Conservation (phyloP, 495 filamentous ascomycete species). For the Xylaria curta region DNA sequence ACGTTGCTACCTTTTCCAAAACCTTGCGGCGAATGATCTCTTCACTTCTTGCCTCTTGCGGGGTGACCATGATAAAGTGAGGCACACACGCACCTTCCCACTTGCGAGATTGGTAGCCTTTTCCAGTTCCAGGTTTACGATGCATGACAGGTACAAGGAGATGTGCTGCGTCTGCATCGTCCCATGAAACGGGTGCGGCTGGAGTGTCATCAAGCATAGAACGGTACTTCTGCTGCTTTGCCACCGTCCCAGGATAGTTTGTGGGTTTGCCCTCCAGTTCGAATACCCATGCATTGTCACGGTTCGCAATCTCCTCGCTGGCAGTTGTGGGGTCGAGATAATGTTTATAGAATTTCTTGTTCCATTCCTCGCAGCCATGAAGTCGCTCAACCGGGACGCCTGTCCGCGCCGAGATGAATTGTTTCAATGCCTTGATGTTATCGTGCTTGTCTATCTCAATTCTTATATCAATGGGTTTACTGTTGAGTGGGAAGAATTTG, state of each 20-base stretch:
- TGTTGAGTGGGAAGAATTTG: constrained; percentile 73
- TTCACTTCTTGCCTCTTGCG: constrained; percentile 56
- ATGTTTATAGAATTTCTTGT: constrained; percentile 79
- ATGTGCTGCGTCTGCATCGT: constrained; percentile 69
- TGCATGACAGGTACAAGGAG: constrained; percentile 84
- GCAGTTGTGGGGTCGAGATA: constrained; percentile 72
- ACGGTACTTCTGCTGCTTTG: constrained; percentile 53
- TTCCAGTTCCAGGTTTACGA: constrained; percentile 46
- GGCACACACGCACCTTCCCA: constrained; percentile 42
- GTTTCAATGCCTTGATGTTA: constrained; percentile 74
- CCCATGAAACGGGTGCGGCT: constrained; percentile 56
- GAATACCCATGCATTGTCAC: constrained; percentile 74
- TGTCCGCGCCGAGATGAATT: constrained; percentile 73
- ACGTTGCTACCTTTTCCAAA: constrained; percentile 55
- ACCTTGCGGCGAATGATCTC: constrained; percentile 59
- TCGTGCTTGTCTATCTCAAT: constrained; percentile 89
- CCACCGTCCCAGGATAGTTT: constrained; percentile 66
- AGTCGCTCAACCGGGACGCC: constrained; percentile 64
- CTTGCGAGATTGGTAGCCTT: constrained; percentile 33
- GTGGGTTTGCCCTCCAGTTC: constrained; percentile 82
- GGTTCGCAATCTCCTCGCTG: constrained; percentile 68
- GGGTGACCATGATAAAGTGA: constrained; percentile 59
- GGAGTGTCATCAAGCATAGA: constrained; percentile 52
- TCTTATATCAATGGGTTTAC: constrained; percentile 67
- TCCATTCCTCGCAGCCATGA: constrained; percentile 80